phyloP scores from a whole-genome alignment of 352 stramenopile species.

The Phytophthora hybrid region DNA sequence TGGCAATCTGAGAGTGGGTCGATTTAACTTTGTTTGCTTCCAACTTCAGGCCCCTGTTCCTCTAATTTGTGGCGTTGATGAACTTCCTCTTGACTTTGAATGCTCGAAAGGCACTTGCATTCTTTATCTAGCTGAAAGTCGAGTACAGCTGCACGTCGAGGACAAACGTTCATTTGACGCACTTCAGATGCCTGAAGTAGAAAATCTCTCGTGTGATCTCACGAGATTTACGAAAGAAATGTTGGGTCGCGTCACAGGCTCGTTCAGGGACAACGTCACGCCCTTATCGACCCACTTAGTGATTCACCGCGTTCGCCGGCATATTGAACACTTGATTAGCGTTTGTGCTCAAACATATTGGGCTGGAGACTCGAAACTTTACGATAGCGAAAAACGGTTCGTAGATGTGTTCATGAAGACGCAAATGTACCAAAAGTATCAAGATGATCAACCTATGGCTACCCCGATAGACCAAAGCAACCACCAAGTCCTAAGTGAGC shows the following conservation, averaged over 20 bases:
- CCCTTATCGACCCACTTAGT: slow-evolving; percentile 54
- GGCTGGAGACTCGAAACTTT: slow-evolving; percentile 2
- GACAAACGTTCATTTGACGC: slow-evolving; percentile 30
- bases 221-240: slow-evolving; percentile 48
- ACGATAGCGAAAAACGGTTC: slow-evolving; percentile 34
- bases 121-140: slow-evolving; percentile 43
- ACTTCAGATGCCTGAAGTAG: slow-evolving; percentile 39
- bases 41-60: slow-evolving; percentile 51
- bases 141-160: slow-evolving; percentile 46
- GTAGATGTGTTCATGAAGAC: slow-evolving; percentile 46
- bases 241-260: slow-evolving; percentile 30
- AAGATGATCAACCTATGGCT: slow-evolving; percentile 42
- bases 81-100: slow-evolving; percentile 48
- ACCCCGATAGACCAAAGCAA: slow-evolving; percentile 15
- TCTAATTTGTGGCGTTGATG: slow-evolving; percentile 60
- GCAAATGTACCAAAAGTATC: slow-evolving; percentile 68
- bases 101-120: slow-evolving; percentile 48
- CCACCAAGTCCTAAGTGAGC: neutral
- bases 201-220: slow-evolving; percentile 47
- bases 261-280: slow-evolving; percentile 33
- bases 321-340: slow-evolving; percentile 51
- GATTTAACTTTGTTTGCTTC: neutral
- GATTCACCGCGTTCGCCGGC: slow-evolving; percentile 52
- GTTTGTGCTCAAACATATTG: slow-evolving; percentile 18
- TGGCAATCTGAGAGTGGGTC: neutral